Evolutionary conservation across 2,329 filamentous ascomycete species (phyloP).

Genomic region (Penicillium nordicum): DNA sequence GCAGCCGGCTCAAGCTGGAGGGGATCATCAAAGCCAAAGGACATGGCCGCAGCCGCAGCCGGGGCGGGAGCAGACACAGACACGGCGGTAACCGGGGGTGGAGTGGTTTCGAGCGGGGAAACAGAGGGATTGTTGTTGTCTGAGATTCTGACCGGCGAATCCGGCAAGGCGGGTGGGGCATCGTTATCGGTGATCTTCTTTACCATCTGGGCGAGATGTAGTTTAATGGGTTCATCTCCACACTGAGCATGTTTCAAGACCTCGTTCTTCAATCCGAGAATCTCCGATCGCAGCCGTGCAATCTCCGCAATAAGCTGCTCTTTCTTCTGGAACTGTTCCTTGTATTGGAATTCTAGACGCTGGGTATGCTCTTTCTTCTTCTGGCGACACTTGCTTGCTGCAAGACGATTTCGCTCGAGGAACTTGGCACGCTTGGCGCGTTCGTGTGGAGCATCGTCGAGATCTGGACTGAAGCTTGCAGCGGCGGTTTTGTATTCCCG

Average conservation of each 20-base stretch:
- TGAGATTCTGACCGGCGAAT: conserved; percentile 8
- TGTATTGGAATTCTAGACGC: conserved; percentile 45
- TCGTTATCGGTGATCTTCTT: conserved; percentile 35
- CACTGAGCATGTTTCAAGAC: conserved; percentile 41
- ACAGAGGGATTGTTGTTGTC: conserved; percentile 18
- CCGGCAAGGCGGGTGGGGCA: not conserved
- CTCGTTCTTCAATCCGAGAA: conserved; percentile 41
- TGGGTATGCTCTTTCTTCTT: conserved; percentile 60
- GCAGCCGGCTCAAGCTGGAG: conserved; percentile 26
- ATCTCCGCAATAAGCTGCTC: conserved; percentile 33
- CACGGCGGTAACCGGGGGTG: not conserved
- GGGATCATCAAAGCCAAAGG: conserved; percentile 35
- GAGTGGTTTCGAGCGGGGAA: conserved; percentile 6
- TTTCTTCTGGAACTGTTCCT: conserved; percentile 37
- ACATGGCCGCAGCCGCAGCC: conserved; percentile 11
- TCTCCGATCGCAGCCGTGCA: conserved; percentile 35
- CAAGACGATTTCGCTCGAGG: conserved; percentile 58
- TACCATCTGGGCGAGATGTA: conserved; percentile 38
- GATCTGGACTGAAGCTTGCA: conserved; percentile 23
- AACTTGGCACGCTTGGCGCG: conserved; percentile 49
- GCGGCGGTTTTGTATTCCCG: conserved; percentile 13
- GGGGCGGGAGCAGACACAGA: not conserved
- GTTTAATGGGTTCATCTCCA: conserved; percentile 37
- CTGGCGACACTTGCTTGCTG: conserved; percentile 60
- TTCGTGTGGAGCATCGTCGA: conserved; percentile 25